Base-by-base conservation (phyloP, 176 grass and related monocot genomes). In the Oryza nivara region DNA sequence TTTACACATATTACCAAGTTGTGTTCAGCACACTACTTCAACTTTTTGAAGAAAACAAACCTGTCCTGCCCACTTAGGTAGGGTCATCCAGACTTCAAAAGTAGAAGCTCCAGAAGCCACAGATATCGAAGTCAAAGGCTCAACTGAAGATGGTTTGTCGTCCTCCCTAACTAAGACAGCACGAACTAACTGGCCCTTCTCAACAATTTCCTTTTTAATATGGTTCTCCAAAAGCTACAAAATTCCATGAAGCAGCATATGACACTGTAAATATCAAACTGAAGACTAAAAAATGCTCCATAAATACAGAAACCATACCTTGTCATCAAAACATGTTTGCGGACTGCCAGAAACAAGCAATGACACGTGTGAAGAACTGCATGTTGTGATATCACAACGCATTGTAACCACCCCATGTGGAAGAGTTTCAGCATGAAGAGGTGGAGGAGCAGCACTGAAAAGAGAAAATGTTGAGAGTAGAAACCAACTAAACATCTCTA, bases 51-150 rank as follows among this genome's bases (percentile, higher is more conserved):
- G 45, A n/a, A 88, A 78, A 73, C 22, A 72, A 84, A 95, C 93
- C 90, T 95, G 93, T 47, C 83, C 79, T 63, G 88, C 93, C 93
- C 93, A 95, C 58, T 89, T 89, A 69, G 93, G 93, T 73, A 95
- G 11, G 26, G 47, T 75, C 83, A 95, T 95, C 80, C 83, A 76
- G 41, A 90, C 93, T 83, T 95, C 93, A 85, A 89, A 90, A 60
- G 84, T 89, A 68, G 90, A 75, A 80, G 93, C 80, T 48, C 90
- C 90, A 79, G 75, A 91, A 82, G 90, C 93, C 67, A 95, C 70
- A 65, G 76, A 91, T 70, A 95, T 58, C 30, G 93, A 95, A 61
- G 54, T 20, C 43, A 92, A 84, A 74, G 90, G 88, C 32, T 82
- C 82, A 25, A 17, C 74, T 16, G 56, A 83, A 78, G 68, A 72